Conservation (phyloP, 2,329 filamentous ascomycete genomes). For the Septoria linicola region DNA sequence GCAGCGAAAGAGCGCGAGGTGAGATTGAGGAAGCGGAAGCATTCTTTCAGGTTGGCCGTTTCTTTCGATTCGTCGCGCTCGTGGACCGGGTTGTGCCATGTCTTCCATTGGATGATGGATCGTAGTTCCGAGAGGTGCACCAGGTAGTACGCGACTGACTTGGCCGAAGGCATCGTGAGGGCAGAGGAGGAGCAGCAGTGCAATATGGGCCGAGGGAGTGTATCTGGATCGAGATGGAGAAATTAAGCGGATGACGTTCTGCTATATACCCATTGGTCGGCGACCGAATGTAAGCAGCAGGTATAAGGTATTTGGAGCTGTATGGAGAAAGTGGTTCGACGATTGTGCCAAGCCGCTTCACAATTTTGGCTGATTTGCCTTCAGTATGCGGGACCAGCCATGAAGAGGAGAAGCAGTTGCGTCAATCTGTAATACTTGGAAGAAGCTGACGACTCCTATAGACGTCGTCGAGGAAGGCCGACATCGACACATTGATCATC, state of each 20-base stretch:
- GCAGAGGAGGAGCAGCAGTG: background rate
- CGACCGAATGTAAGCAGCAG: background rate
- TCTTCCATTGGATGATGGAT: slow-evolving; percentile 56
- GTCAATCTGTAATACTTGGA: too few relatives aligned
- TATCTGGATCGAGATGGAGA: background rate
- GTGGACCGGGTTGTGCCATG: slow-evolving; percentile 95
- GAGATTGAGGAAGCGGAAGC: slow-evolving; percentile 80
- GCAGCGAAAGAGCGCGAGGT: slow-evolving; percentile 91
- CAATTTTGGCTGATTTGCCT: too few relatives aligned
- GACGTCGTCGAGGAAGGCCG: too few relatives aligned
- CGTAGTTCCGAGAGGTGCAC: slow-evolving; percentile 39
- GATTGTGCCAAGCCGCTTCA: too few relatives aligned
- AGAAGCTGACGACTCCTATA: too few relatives aligned
- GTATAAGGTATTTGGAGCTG: too few relatives aligned
- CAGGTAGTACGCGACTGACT: slow-evolving; percentile 37
- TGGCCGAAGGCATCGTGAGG: slow-evolving; percentile 36
- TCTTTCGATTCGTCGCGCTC: slow-evolving; percentile 75
- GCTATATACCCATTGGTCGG: background rate
- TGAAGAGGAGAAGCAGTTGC: too few relatives aligned
- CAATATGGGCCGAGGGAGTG: too few relatives aligned
- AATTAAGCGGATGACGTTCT: background rate
- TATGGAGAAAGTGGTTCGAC: too few relatives aligned
- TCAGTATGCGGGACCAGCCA: too few relatives aligned
- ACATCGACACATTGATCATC: too few relatives aligned
- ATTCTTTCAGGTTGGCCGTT: slow-evolving; percentile 69